Conservation (phyloP, 352 stramenopile genomes). For the Pythium folliculosum region DNA sequence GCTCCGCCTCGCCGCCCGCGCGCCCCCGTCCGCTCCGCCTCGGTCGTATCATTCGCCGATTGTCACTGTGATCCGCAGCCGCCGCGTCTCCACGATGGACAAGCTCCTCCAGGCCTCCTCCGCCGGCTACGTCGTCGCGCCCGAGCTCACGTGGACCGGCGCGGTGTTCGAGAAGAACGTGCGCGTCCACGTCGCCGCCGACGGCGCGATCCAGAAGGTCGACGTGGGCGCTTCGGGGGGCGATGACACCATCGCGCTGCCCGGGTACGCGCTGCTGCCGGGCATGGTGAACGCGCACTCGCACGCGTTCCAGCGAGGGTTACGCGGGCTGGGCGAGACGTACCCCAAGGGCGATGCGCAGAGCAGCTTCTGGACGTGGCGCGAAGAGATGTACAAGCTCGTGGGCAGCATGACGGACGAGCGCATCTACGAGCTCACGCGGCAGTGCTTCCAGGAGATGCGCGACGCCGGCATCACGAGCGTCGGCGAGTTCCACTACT, state of each 20-base stretch:
- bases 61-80: background rate
- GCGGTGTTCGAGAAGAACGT: constrained; percentile 54
- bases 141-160: constrained; percentile 73
- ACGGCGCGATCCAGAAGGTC: constrained; percentile 52
- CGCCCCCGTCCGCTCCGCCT: background rate
- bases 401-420: constrained; percentile 64
- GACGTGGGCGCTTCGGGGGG: background rate
- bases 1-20: background rate
- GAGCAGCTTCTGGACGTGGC: constrained; percentile 83
- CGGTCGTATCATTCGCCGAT: background rate
- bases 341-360: constrained; percentile 48
- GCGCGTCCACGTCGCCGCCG: constrained; percentile 47
- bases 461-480: constrained; percentile 74
- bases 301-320: constrained; percentile 73
- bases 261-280: constrained; percentile 53
- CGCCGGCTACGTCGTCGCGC: constrained; percentile 51
- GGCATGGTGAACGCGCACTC: constrained; percentile 85
- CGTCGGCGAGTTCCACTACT: constrained; percentile 83
- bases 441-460: constrained; percentile 82
- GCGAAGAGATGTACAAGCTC: constrained; percentile 84
- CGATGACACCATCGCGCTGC: constrained; percentile 30
- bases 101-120: constrained; percentile 19
- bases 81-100: constrained; percentile 24
- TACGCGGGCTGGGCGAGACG: constrained; percentile 74
- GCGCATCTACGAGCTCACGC: constrained; percentile 65